Evolutionary conservation across 2,329 filamentous ascomycete genomes (phyloP).

Genomic region (Ophidiomyces ophidiicola): DNA sequence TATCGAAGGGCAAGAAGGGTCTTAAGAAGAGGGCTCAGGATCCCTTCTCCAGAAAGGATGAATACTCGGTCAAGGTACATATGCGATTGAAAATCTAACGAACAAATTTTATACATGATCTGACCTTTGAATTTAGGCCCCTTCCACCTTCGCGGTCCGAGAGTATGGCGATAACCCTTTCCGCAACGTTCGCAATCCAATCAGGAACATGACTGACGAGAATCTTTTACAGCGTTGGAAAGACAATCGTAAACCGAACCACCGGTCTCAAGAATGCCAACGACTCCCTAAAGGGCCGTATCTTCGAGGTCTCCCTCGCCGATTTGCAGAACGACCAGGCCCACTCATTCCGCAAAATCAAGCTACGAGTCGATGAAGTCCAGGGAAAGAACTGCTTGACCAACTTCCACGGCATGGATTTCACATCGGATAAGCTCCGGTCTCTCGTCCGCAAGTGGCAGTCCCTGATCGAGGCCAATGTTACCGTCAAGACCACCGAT

Average conservation of each 20-base stretch:
- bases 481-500: slow-evolving; percentile 99
- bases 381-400: slow-evolving; percentile 99
- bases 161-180: slow-evolving; percentile 55
- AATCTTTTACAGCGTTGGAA: slow-evolving; percentile 67
- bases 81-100: neutral
- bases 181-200: slow-evolving; percentile 13
- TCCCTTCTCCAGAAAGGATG: slow-evolving; percentile 97
- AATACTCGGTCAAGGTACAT: slow-evolving; percentile 88
- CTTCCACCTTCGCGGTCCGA: slow-evolving; percentile 87
- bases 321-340: slow-evolving; percentile 99
- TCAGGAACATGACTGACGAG: slow-evolving; percentile 16
- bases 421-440: slow-evolving; percentile 99
- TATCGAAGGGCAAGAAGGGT: slow-evolving; percentile 99
- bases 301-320: slow-evolving; percentile 96
- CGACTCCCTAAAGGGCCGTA: slow-evolving; percentile 95
- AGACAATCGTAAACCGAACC: slow-evolving; percentile 98
- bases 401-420: slow-evolving; percentile 99
- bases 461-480: slow-evolving; percentile 96
- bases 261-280: slow-evolving; percentile 99
- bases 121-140: slow-evolving; percentile 47
- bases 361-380: slow-evolving; percentile 95
- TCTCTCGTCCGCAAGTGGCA: slow-evolving; percentile 99
- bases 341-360: slow-evolving; percentile 98
- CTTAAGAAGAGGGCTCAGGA: slow-evolving; percentile 99
- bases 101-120: neutral